Evolutionary conservation across 352 stramenopile genomes (phyloP).

Genomic region (Peronosclerospora sorghi): DNA sequence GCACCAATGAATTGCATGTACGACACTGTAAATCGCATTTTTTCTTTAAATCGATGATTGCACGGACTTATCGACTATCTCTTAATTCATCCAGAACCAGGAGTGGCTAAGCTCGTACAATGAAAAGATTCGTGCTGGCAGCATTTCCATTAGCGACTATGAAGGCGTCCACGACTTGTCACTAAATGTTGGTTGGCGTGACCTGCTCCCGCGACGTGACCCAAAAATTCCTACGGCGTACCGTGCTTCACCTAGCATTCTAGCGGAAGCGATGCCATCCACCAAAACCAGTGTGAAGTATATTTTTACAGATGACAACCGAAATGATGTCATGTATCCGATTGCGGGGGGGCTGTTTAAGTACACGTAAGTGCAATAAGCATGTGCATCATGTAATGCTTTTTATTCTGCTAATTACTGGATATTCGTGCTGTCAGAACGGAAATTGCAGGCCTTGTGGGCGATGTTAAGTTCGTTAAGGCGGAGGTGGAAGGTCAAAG

Average conservation of each 20-base stretch:
- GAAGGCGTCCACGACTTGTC: constrained; percentile 76
- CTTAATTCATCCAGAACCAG: constrained; percentile 38
- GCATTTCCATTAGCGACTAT: constrained; percentile 81
- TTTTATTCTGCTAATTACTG: constrained; percentile 1
- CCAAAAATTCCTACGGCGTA: constrained; percentile 82
- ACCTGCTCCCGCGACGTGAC: constrained; percentile 78
- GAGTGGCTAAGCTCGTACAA: constrained; percentile 84
- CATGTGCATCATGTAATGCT: background rate
- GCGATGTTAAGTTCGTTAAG: constrained; percentile 86
- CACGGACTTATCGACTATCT: background rate
- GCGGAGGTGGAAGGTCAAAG: constrained; percentile 77
- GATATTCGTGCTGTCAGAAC: constrained; percentile 26
- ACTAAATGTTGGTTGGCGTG: constrained; percentile 77
- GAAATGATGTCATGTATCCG: constrained; percentile 81
- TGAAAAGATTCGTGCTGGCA: constrained; percentile 76
- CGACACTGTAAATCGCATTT: background rate
- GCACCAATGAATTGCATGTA: constrained; percentile 74
- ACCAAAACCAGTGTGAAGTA: constrained; percentile 90
- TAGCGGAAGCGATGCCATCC: constrained; percentile 83
- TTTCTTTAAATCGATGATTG: background rate
- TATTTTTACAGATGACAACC: constrained; percentile 85
- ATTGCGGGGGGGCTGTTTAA: constrained; percentile 84
- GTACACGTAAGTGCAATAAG: constrained; percentile 47
- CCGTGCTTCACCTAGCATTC: constrained; percentile 81
- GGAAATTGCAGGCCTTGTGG: constrained; percentile 78